These are phyloP conservation scores for Knoxdaviesia proteae DNA, from an alignment of 2,329 filamentous ascomycete species.

Conservation along the genomic window DNA sequence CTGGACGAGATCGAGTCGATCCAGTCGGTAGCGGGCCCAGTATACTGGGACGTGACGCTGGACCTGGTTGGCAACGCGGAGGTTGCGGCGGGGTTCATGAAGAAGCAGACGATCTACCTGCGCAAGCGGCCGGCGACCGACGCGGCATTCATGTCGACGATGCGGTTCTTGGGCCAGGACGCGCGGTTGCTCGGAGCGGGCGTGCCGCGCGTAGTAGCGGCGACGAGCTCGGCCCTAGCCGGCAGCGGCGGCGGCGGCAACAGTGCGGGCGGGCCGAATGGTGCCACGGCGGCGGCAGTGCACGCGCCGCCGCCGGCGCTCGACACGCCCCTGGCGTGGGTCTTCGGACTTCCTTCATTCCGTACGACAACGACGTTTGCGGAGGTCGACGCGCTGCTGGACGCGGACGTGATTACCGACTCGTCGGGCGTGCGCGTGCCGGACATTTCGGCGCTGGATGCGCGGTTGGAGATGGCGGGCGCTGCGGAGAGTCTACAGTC, in stretches of 20 bases:
- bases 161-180: constrained; percentile 43
- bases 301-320: too few relatives aligned
- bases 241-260: too few relatives aligned
- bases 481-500: constrained; percentile 19
- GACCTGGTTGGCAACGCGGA: constrained; percentile 45
- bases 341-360: constrained; percentile 36
- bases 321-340: constrained; percentile 42
- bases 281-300: not conserved
- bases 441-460: constrained; percentile 35
- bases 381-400: constrained; percentile 44
- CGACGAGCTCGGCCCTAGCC: too few relatives aligned
- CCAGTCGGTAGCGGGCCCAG: constrained; percentile 35
- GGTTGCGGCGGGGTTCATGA: constrained; percentile 39
- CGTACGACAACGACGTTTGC: constrained; percentile 25
- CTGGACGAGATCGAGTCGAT: constrained; percentile 40
- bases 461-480: constrained; percentile 43
- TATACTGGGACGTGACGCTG: constrained; percentile 65
- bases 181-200: too few relatives aligned
- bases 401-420: constrained; percentile 24
- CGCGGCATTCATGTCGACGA: constrained; percentile 49
- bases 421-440: constrained; percentile 18
- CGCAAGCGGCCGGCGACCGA: constrained; percentile 49
- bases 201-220: too few relatives aligned
- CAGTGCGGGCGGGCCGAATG: too few relatives aligned
- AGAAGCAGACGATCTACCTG: constrained; percentile 54